Evolutionary conservation across 1,284 basidiomycete genomes (phyloP).

Genomic region (Malassezia caprae): DNA sequence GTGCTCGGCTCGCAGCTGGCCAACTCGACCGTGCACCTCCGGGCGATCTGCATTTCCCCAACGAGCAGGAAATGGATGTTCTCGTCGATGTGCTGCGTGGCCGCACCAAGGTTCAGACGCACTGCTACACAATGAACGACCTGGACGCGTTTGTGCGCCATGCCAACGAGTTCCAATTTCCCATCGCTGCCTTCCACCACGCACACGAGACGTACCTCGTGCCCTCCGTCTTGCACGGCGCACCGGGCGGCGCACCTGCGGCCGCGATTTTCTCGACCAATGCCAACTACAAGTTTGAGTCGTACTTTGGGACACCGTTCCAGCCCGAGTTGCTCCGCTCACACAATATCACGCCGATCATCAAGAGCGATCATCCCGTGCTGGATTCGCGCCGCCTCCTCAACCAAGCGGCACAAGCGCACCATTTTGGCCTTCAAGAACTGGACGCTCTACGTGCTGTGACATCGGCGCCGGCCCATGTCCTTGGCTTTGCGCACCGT

Average conservation of each 20-base stretch:
- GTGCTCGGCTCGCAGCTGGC: slow-evolving; percentile 40
- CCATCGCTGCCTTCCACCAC: slow-evolving; percentile 60
- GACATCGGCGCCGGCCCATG: slow-evolving; percentile 65
- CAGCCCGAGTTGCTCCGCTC: slow-evolving; percentile 64
- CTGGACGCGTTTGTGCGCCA: slow-evolving; percentile 58
- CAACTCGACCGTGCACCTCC: slow-evolving; percentile 52
- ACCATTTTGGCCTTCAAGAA: slow-evolving; percentile 57
- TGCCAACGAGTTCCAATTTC: slow-evolving; percentile 71
- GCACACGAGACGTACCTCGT: slow-evolving; percentile 76
- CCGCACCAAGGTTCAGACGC: slow-evolving; percentile 55
- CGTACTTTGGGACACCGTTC: slow-evolving; percentile 74
- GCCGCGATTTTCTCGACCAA: slow-evolving; percentile 66
- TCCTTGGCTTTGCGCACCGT: slow-evolving; percentile 69
- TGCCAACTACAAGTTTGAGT: slow-evolving; percentile 69
- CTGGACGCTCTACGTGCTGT: slow-evolving; percentile 61
- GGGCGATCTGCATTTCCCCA: slow-evolving; percentile 60
- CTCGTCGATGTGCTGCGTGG: slow-evolving; percentile 77
- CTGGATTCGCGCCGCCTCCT: slow-evolving; percentile 68
- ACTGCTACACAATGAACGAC: slow-evolving; percentile 56
- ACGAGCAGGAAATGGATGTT: slow-evolving; percentile 70
- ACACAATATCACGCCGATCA: slow-evolving; percentile 62
- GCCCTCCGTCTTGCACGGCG: slow-evolving; percentile 63
- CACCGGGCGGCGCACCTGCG: slow-evolving; percentile 58
- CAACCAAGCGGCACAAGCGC: slow-evolving; percentile 76
- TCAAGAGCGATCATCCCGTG: slow-evolving; percentile 61